Evolutionary conservation across 2,329 filamentous ascomycete species (phyloP), one percentile per base, ranked within the genome.

Genomic region (Aspergillus unguis): DNA sequence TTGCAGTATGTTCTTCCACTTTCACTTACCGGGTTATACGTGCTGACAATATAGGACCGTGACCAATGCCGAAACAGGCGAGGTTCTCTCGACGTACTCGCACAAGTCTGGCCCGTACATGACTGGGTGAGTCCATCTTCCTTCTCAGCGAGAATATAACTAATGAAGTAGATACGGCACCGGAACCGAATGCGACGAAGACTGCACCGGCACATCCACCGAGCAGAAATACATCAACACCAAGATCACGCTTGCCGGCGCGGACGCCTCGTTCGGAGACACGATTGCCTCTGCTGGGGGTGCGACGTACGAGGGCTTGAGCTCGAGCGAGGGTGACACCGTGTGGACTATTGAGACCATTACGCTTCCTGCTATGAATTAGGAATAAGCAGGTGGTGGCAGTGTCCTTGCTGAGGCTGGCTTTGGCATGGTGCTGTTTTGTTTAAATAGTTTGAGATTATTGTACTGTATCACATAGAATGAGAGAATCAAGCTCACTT

Each of bases 181-280:
- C 1, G 72, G 72, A n/a, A 76, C 72, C 2, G 71, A 75, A 56
- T 76, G 73, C 41, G 56, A 74, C 54, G 47, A 61, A 11, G 57
- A 53, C 38, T 76, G 73, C 61, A 68, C 63, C 0, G 69, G 68
- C n/a, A 75, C 73, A n/a, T 58, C 71, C 28, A 64, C 66, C 5
- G 57, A 64, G 4, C 73, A 76, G 60, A 61, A 64, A 11, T 75
- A 76, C 55, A 48, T 67, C 37, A 69, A 74, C 52, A 75, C 43
- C 17, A 29, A 33, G 29, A 33, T 35, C 8, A 57, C 58, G 32
- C 32, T 45, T 9, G 32, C 43, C 9, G 29, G 26, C 0, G 43
- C 43, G 23, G 43, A 45, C 17, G 10, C 36, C 32, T 60, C 55
- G 3, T 66, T 66, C 32, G 62, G 62, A 1, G 50, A 58, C 9